A percentile compares a stretch with the other conserved stretches of the same genome.
These are phyloP conservation scores for Cercophora newfieldiana DNA, from an alignment of 495 filamentous ascomycete genomes.

Conservation along the genomic window DNA sequence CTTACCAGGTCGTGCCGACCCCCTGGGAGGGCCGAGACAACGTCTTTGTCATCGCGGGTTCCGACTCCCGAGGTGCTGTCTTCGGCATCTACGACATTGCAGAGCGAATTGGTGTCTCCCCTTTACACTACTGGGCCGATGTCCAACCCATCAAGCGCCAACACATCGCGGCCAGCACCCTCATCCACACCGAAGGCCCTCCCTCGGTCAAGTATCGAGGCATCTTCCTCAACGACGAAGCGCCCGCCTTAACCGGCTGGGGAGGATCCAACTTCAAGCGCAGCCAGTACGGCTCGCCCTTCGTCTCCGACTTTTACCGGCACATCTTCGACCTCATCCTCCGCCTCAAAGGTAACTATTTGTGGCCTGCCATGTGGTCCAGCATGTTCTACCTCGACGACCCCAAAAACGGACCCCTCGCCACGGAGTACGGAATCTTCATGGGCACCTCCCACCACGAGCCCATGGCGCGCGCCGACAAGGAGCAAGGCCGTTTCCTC, in stretches of 20 bases:
- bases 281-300: constrained; percentile 48
- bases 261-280: constrained; percentile 39
- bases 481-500: constrained; percentile 56
- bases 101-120: constrained; percentile 64
- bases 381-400: constrained; percentile 66
- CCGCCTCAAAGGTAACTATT: constrained; percentile 61
- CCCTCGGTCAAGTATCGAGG: constrained; percentile 66
- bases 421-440: constrained; percentile 64
- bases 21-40: constrained; percentile 47
- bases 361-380: constrained; percentile 69
- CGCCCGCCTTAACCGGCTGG: constrained; percentile 63
- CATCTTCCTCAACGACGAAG: constrained; percentile 72
- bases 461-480: constrained; percentile 62
- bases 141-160: constrained; percentile 50
- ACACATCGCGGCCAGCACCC: constrained; percentile 51
- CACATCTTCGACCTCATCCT: constrained; percentile 65
- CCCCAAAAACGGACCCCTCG: constrained; percentile 54
- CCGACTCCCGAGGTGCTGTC: constrained; percentile 61
- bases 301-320: constrained; percentile 59
- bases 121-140: constrained; percentile 68
- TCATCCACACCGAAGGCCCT: constrained; percentile 48
- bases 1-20: constrained; percentile 50
- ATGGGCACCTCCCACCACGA: constrained; percentile 66
- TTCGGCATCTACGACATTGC: constrained; percentile 65
- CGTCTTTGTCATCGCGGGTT: constrained; percentile 61